Evolutionary conservation across 345 rosid species (phyloP), one percentile per base, ranked within the genome.

Genomic region (Camelina laxa): DNA sequence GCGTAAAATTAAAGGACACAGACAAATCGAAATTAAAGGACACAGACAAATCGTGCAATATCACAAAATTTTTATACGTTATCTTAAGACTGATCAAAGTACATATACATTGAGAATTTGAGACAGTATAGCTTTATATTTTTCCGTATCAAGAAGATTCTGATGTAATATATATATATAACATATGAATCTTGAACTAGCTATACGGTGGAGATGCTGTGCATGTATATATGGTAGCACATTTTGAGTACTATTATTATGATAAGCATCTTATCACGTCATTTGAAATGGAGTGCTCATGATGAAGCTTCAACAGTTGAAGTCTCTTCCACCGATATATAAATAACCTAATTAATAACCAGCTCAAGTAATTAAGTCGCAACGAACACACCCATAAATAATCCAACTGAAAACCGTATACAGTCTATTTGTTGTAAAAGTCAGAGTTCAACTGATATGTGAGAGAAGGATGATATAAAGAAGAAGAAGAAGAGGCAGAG

Each of bases 201-300:
- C 24, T 22, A 22, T 22, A 22, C 1, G 24, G 24, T 22, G 2
- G 24, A 22, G 24, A 22, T 3, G 27, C 27, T 24, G 27, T 24
- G 33, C 13, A 57, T 57, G 15, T 70, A 57, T 57, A 14, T 70
- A 86, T 87, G 9, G 89, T 92, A 33, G 97, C 97, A 16, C 99
- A 88, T 76, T 92, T 95, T 56, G 85, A 87, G 56, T 90, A 95
- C 44, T 97, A 22, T 22, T 22, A 22, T 22, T 22, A 22, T 22
- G 0, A 95, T 78, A 95, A 90, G 68, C 84, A 75, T 70, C 97
- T 94, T 0, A 78, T 95, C 45, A 95, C 99, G 17, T 95, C 97
- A 14, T 89, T 95, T 7, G 94, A 24, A 95, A 70, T 92, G 99
- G 99, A 89, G 94, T 59, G 90, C 91, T 12, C 91, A 24, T 24